These are phyloP conservation scores for Fistulinella cinereoalba DNA, from an alignment of 1,284 basidiomycete species.

Conservation along the genomic window DNA sequence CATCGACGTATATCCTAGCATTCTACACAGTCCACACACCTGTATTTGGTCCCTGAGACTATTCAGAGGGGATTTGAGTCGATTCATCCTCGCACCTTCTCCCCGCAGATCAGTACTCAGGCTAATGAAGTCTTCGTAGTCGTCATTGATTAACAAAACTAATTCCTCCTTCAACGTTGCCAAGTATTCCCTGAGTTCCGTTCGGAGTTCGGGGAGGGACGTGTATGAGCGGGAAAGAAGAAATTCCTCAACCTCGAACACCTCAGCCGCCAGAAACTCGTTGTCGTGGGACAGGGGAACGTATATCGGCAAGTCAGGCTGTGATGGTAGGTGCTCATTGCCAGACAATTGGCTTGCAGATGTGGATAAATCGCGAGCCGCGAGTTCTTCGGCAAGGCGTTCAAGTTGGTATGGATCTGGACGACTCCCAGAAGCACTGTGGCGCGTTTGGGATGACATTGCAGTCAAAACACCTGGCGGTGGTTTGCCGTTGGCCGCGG, in stretches of 20 bases:
- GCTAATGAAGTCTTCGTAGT: conserved; percentile 97
- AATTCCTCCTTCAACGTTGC: conserved; percentile 86
- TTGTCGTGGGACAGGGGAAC: conserved; percentile 80
- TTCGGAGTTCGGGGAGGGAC: conserved; percentile 82
- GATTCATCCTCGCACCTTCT: conserved; percentile 71
- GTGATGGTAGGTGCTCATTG: conserved; percentile 10
- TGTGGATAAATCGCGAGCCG: conserved; percentile 46
- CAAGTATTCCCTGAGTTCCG: conserved; percentile 85
- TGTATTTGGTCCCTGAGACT: conserved; percentile 65
- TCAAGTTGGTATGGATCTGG: conserved; percentile 63
- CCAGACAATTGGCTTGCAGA: conserved; percentile 5
- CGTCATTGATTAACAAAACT: conserved; percentile 93
- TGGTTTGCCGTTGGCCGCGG: no score
- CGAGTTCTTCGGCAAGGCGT: conserved; percentile 71
- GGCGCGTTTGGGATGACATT: conserved; percentile 22
- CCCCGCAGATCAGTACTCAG: conserved; percentile 86
- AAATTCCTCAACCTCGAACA: conserved; percentile 85
- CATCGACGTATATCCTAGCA: neutral
- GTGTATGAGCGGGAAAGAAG: conserved; percentile 85
- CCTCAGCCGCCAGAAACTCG: conserved; percentile 61
- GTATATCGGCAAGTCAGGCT: conserved; percentile 64
- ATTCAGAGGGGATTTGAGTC: conserved; percentile 63
- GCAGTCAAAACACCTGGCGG: no score
- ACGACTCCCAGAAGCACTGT: conserved; percentile 10
- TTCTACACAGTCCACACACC: conserved; percentile 44